Evolutionary conservation across 2,329 filamentous ascomycete genomes (phyloP), one percentile per base, ranked within the genome.

Genomic region (Aspergillus sp.): DNA sequence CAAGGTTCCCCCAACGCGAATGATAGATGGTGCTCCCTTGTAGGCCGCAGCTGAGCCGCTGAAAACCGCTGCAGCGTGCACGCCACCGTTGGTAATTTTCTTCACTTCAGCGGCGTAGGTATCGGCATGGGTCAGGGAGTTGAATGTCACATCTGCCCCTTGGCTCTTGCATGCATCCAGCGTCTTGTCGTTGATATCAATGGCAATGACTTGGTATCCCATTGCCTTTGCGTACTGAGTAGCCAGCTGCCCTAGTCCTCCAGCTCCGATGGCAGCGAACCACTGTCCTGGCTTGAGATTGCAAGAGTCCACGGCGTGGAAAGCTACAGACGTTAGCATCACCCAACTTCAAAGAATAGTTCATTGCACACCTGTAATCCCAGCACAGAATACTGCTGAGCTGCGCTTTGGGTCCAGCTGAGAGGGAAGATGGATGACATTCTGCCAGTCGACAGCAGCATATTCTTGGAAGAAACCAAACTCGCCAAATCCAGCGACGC

Each of bases 151-250:
- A n/a, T 58, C 50, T 3, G 56, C 56, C 8, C 56, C 56, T n/a
- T 44, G 51, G 5, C 39, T n/a, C 21, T 27, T 50, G 17, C 33
- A 39, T 3, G 50, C 25, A 3, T 48, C 45, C 19, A 58, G 25
- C 3, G 39, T 37, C 12, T 23, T 40, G 19, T 58, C 56, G 21
- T 46, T 49, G 39, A 58, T 63, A 23, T 66, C 64, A 40, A 65
- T 64, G 3, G 57, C 64, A 14, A 64, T 57, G 1, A 64, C 59
- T 7, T 58, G 53, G 4, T 37, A 40, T 0, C 62, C 68, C 63
- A 71, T 63, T 0, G 67, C 66, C 54, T 68, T 70, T 3, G 68
- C 68, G 60, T 79, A 71, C 52, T 72, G 70, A 6, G 70, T 64
- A 2, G 54, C 46, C 21, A 72, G 62, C 47, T 71, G 68, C 2